phyloP scores from a whole-genome alignment of 2,329 filamentous ascomycete species.

The Cladophialophora immunda region DNA sequence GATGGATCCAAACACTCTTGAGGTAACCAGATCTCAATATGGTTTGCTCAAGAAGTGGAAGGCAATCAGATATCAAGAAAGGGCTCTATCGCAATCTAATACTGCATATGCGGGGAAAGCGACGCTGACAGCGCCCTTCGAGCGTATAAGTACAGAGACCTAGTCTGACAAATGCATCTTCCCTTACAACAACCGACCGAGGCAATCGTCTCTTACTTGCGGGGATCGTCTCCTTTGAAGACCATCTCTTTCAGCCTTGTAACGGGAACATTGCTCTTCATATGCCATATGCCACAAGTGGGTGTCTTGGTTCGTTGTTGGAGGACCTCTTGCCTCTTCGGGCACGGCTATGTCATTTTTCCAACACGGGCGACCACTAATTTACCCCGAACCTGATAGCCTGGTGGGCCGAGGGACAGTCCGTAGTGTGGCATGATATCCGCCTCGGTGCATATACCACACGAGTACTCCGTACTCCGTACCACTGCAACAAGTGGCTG shows the following conservation, averaged over 20 bases:
- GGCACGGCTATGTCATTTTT: neutral
- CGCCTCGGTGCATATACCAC: constrained; percentile 2
- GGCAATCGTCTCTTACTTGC: neutral
- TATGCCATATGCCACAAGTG: neutral
- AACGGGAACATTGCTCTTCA: neutral
- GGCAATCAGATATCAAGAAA: neutral
- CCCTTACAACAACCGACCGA: neutral
- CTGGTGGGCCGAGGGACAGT: constrained; percentile 3
- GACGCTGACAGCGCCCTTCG: neutral
- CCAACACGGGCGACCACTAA: neutral
- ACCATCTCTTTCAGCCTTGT: neutral
- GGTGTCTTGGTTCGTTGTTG: neutral
- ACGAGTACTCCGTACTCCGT: too few relatives aligned
- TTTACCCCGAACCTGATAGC: neutral
- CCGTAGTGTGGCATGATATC: neutral
- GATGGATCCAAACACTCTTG: too few relatives aligned
- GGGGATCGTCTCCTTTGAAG: neutral
- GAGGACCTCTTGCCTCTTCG: neutral
- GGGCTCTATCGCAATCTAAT: neutral
- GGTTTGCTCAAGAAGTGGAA: neutral
- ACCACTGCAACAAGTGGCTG: neutral
- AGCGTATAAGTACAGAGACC: neutral
- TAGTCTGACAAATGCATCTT: neutral
- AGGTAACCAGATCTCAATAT: neutral
- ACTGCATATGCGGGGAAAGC: neutral